Evolutionary conservation across 495 filamentous ascomycete genomes (phyloP), one percentile per base, ranked within the genome.

Genomic region (Talaromyces proteolyticus): DNA sequence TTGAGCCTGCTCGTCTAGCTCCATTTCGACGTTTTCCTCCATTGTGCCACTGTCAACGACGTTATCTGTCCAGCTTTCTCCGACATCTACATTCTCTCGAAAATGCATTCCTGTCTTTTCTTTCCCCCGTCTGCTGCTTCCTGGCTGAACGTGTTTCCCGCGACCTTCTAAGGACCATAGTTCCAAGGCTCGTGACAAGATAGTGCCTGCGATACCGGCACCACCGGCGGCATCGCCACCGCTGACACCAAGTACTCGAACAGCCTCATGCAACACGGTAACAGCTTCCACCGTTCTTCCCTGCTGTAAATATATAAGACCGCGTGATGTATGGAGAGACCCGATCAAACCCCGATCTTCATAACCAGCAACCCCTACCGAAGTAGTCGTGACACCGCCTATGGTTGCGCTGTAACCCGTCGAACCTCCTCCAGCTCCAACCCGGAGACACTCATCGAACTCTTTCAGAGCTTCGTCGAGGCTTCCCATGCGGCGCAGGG

Each of bases 401-500:
- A 73, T 43, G 47, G 71, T 72, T 1, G 68, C 65, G 22, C 62
- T 65, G 44, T 70, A 72, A 2, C 69, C 72, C 50, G 68, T 59
- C 18, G 81, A 78, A 2, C 83, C 77, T 40, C 91, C 84, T 25
- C 83, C 85, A 4, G 85, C 84, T 24, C 87, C 87, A 25, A 86
- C 78, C 5, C 88, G 75, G 22, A 91, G 77, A 57, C 96, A 91
- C 56, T 88, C 83, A 42, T 90, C 81, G 46, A 94, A 96, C 59
- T 91, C 78, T 1, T 72, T 72, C 4, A 97, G 74, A 0, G 92
- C 86, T 23, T 87, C 78, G 16, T 84, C 75, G 55, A 86, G 77
- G 42, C 77, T 70, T n/a, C 84, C 77, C 47, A 85, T 58, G 6
- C 90, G 84, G 14, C 93, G 80, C 50, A 88, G 82, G 0, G 91